These are phyloP conservation scores for Cadophora luteo-olivacea DNA, from an alignment of 2,329 filamentous ascomycete genomes.

Conservation along the genomic window DNA sequence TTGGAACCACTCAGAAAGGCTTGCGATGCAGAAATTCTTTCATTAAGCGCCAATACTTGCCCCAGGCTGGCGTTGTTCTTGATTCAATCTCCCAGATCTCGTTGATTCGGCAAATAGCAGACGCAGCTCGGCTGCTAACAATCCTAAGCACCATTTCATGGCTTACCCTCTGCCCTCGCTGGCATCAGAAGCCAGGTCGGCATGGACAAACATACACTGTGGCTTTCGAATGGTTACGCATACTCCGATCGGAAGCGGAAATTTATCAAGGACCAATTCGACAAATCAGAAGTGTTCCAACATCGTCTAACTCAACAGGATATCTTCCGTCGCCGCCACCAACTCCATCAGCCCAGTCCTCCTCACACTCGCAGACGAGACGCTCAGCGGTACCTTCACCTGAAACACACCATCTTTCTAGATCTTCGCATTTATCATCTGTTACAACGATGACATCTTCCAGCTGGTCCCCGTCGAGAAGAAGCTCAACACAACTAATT, in stretches of 20 bases:
- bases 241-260: background rate
- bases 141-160: background rate
- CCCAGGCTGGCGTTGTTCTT: background rate
- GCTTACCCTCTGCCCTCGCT: conserved; percentile 3
- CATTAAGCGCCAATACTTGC: too few relatives aligned
- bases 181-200: background rate
- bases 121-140: background rate
- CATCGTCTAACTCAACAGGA: background rate
- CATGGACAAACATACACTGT: background rate
- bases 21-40: too few relatives aligned
- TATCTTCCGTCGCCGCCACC: background rate
- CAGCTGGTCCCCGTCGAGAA: background rate
- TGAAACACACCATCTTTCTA: too few relatives aligned
- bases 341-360: background rate
- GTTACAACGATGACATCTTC: too few relatives aligned
- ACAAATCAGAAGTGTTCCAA: background rate
- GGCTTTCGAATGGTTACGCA: background rate
- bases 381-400: too few relatives aligned
- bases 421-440: too few relatives aligned
- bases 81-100: background rate
- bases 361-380: background rate
- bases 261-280: background rate
- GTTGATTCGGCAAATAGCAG: background rate
- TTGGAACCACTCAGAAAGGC: conserved; percentile 1
- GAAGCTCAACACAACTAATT: background rate